Percentiles rank a stretch among this genome's conserved stretches.
Evolutionary conservation across 768 basidiomycete species (phyloP).

Genomic region (Tulasnella sp.): DNA sequence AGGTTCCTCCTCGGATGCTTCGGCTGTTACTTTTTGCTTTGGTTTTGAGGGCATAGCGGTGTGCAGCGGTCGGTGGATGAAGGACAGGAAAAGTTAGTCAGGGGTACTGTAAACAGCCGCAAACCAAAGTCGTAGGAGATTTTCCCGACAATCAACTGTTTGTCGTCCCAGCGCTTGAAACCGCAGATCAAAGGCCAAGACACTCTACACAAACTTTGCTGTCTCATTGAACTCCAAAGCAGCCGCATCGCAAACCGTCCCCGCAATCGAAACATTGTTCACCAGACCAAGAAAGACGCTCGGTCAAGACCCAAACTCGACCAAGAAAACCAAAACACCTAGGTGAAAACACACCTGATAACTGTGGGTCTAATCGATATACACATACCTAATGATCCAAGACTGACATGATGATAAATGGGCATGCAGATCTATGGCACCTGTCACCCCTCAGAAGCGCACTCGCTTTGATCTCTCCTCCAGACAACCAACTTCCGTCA

Average conservation of each 20-base stretch:
- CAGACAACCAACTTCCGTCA: neutral
- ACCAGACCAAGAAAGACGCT: no score
- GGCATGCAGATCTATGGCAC: neutral
- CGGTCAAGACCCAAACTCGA: no score
- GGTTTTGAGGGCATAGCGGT: neutral
- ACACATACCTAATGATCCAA: no score
- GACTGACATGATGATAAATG: no score
- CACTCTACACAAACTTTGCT: no score
- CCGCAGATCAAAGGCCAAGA: no score
- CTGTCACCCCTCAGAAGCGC: neutral
- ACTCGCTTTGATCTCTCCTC: neutral
- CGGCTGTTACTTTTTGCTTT: neutral
- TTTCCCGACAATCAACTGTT: neutral
- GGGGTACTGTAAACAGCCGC: neutral
- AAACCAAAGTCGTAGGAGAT: neutral
- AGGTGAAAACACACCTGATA: neutral
- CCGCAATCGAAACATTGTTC: no score
- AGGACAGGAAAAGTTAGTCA: neutral
- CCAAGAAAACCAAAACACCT: neutral
- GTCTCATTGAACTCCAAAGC: no score
- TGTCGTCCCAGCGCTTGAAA: neutral
- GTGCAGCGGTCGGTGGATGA: neutral
- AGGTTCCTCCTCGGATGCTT: slow-evolving; percentile 70
- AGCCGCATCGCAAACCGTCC: no score
- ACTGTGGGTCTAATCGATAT: no score